These are phyloP conservation scores for Parsonsia alboflavescens DNA, from an alignment of 257 asterid species.

Conservation along the genomic window DNA sequence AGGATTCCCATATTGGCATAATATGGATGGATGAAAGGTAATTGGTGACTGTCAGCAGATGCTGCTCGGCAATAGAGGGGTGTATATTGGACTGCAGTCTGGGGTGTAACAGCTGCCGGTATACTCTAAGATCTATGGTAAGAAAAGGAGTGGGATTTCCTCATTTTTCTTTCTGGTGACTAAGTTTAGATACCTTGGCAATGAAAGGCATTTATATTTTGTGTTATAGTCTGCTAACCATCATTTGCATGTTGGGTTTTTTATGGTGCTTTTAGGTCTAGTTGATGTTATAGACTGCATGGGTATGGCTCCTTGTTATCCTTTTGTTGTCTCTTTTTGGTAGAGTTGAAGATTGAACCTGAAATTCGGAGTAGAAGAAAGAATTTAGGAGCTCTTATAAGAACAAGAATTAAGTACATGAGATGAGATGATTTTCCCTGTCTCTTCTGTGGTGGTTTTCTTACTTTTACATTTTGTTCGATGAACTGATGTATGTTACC, in stretches of 20 bases:
- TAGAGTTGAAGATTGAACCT: not conserved
- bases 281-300: not conserved
- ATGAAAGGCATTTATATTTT: not conserved
- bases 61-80: not conserved
- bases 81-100: not conserved
- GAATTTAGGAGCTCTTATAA: not conserved
- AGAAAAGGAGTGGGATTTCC: not conserved
- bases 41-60: not conserved
- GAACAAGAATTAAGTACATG: not conserved
- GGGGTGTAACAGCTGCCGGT: not conserved
- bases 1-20: not conserved
- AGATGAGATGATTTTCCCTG: not conserved
- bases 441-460: not conserved
- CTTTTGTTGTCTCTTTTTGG: not conserved
- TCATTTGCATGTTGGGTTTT: not conserved
- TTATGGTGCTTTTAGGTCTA: not conserved
- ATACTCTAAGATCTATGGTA: not conserved
- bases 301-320: not conserved
- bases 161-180: not conserved
- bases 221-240: not conserved
- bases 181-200: not conserved
- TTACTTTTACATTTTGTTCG: not conserved
- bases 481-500: not conserved
- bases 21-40: not conserved
- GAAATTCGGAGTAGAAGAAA: not conserved